Percentiles rank a stretch among this genome's conserved stretches.
Evolutionary conservation across 1,284 basidiomycete species (phyloP).

Genomic region (Ganoderma leucocontextum): DNA sequence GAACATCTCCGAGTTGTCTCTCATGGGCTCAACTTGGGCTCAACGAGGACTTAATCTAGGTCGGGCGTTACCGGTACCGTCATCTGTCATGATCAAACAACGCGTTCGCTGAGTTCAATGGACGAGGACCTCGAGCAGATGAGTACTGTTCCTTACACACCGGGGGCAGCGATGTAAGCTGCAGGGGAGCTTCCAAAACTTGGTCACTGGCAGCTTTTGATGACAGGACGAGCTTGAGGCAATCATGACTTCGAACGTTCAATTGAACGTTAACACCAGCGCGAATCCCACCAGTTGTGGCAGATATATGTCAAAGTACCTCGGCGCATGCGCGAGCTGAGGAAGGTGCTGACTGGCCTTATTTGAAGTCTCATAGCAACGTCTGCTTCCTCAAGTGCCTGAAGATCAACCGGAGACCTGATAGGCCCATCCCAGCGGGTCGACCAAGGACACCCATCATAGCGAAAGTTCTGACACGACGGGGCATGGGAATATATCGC

Average conservation of each 20-base stretch:
- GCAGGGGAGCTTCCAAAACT: neutral
- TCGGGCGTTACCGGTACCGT: neutral
- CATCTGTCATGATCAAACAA: neutral
- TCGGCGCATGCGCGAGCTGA: too few relatives aligned
- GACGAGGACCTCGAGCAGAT: neutral
- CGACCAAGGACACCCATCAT: too few relatives aligned
- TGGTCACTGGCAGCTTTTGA: neutral
- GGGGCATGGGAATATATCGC: too few relatives aligned
- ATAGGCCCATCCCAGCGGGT: too few relatives aligned
- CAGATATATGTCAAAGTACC: too few relatives aligned
- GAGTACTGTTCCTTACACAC: neutral
- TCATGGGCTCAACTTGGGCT: slow-evolving; percentile 3
- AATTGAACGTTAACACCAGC: too few relatives aligned
- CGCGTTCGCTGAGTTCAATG: neutral
- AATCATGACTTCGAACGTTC: too few relatives aligned
- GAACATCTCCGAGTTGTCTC: slow-evolving; percentile 1
- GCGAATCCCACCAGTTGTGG: too few relatives aligned
- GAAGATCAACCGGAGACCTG: neutral
- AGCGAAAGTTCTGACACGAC: too few relatives aligned
- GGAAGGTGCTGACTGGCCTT: neutral
- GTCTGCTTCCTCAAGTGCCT: neutral
- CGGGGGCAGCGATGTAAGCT: neutral
- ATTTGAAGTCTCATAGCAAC: neutral
- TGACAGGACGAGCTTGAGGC: neutral
- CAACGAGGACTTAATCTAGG: neutral